Evolutionary conservation across 2,329 filamentous ascomycete genomes (phyloP), one percentile per base, ranked within the genome.

Genomic region (Leptographium wingfieldii): DNA sequence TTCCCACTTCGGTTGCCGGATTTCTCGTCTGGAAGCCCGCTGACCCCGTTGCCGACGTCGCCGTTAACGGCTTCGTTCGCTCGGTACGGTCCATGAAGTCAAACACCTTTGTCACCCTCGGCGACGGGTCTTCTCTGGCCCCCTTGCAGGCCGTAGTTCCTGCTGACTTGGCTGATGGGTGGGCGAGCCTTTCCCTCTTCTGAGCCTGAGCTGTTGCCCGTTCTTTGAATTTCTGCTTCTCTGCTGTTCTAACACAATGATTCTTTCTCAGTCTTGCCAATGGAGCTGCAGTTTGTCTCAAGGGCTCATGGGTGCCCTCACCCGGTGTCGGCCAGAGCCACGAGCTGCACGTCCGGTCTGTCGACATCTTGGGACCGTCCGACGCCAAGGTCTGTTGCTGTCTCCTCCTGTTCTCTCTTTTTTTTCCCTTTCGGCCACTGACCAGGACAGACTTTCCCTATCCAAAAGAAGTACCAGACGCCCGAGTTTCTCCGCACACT

Each of bases 391-490:
- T 94, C 77, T 72, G 83, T 74, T 68, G 63, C 38, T 35, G 56
- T 62, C 29, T 29, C 33, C 31, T 52, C 2, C 11, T n/a, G 11
- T 2, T 55, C 25, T 59, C 46, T 52, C 19, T 3, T 38, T 22
- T 59, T 33, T 52, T 11, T 3, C 25, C 33, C 38, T 35, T 27
- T 9, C 11, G 11, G 5, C 10, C 11, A 6, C 19, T 58, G 4
- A 22, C 33, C 2, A 25, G 40, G 33, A 53, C 59, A 97, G 88
- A 88, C 86, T 63, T 95, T 90, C 69, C 94, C 94, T 3, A 83
- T 99, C 29, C 94, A 99, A 73, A 96, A 96, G 73, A 97, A 97
- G 74, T 96, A 94, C 67, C 92, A 96, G 67, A 90, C 86, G 5
- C 78, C 87, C 57, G 92, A 97, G 69, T 97, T 87, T 71, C 82